Evolutionary conservation across 2,329 filamentous ascomycete species (phyloP).

Genomic region (Fusarium albidum): DNA sequence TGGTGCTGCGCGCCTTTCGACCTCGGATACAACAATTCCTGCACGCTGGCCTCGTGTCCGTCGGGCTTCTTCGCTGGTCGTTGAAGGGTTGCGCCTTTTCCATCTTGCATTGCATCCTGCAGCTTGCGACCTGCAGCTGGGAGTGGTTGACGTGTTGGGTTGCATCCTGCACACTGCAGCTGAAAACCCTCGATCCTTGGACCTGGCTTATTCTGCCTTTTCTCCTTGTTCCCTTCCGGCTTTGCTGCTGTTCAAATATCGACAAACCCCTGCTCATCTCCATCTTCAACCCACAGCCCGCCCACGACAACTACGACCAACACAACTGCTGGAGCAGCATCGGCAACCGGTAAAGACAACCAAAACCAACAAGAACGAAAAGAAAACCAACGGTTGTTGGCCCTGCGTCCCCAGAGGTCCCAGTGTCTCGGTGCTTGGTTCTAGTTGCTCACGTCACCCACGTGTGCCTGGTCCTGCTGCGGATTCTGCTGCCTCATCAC

Average conservation of each 20-base stretch:
- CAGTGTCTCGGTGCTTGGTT: constrained; percentile 19
- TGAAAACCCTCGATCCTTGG: constrained; percentile 9
- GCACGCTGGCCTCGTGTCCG: constrained; percentile 1
- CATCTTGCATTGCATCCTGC: constrained; percentile 34
- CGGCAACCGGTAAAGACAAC: constrained; percentile 1
- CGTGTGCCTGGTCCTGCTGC: constrained; percentile 38
- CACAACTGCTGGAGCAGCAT: neutral
- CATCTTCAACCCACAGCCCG: constrained; percentile 4
- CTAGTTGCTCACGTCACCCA: constrained; percentile 26
- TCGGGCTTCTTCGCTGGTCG: constrained; percentile 15
- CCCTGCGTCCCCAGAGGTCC: constrained; percentile 5
- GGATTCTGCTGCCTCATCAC: constrained; percentile 37
- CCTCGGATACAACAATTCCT: neutral
- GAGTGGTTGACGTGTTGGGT: constrained; percentile 16
- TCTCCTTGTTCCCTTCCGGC: constrained; percentile 12
- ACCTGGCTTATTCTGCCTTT: constrained; percentile 14
- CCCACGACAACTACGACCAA: neutral
- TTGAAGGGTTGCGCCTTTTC: constrained; percentile 19
- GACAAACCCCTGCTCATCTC: constrained; percentile 2
- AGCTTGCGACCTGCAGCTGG: constrained; percentile 28
- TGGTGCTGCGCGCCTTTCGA: constrained; percentile 8
- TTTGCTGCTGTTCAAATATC: neutral
- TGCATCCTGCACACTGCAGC: constrained; percentile 27
- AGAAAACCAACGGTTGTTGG: neutral
- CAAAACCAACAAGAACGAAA: constrained; percentile 13